Conservation (phyloP, 2,329 filamentous ascomycete genomes). For the Hypoxylon sp. region DNA sequence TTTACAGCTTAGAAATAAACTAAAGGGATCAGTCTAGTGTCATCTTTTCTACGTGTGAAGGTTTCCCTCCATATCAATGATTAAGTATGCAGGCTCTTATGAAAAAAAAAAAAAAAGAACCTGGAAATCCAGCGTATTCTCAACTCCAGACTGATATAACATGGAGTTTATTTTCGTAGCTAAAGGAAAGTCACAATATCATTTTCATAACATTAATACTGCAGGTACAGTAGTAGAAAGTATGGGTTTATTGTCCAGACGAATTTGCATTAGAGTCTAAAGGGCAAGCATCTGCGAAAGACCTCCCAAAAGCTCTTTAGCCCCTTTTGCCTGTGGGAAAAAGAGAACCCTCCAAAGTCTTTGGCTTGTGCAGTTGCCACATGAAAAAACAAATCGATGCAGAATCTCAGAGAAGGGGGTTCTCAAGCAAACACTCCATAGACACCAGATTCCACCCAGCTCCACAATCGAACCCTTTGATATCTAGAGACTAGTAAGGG, state of each 20-base stretch:
- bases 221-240: constrained; percentile 41
- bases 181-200: constrained; percentile 15
- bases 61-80: constrained; percentile 8
- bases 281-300: constrained; percentile 63
- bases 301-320: constrained; percentile 65
- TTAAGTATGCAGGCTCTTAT: background rate
- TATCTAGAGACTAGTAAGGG: constrained; percentile 59
- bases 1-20: constrained; percentile 14
- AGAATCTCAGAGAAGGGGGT: constrained; percentile 62
- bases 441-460: constrained; percentile 71
- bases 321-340: constrained; percentile 52
- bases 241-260: constrained; percentile 71
- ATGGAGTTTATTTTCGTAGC: constrained; percentile 11
- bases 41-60: background rate
- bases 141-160: constrained; percentile 5
- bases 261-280: constrained; percentile 71
- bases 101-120: too few species aligned
- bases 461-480: constrained; percentile 62
- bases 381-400: constrained; percentile 66
- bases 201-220: constrained; percentile 24
- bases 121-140: constrained; percentile 5
- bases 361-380: constrained; percentile 61
- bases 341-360: constrained; percentile 55
- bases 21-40: background rate
- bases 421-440: constrained; percentile 73